phyloP scores from a whole-genome alignment of 352 stramenopile species.

The Pythium coloratum region DNA sequence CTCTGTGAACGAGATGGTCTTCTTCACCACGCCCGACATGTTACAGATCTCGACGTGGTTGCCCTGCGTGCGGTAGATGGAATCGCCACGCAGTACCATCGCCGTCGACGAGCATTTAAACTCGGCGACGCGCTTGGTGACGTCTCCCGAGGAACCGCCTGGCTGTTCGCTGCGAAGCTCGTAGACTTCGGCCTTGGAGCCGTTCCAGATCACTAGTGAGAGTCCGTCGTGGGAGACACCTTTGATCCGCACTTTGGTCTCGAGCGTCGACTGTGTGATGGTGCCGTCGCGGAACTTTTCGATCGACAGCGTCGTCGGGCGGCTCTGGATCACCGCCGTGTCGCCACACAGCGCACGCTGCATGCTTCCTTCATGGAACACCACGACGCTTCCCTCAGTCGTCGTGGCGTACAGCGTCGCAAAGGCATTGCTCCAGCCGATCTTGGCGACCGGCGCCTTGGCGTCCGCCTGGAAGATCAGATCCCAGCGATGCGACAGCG shows the following conservation, averaged over 20 bases:
- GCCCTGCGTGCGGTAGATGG: constrained; percentile 80
- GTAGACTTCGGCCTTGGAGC: constrained; percentile 86
- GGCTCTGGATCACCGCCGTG: constrained; percentile 84
- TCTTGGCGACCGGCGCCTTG: constrained; percentile 39
- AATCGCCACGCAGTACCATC: constrained; percentile 83
- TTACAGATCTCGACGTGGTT: constrained; percentile 91
- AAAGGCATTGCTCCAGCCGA: constrained; percentile 72
- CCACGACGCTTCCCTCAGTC: constrained; percentile 54
- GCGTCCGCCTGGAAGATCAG: constrained; percentile 63
- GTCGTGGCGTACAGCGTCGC: constrained; percentile 73
- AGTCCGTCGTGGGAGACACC: constrained; percentile 80
- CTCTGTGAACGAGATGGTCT: constrained; percentile 90
- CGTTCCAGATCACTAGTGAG: constrained; percentile 83
- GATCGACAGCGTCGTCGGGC: constrained; percentile 67
- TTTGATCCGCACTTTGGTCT: constrained; percentile 77
- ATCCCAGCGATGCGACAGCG: constrained; percentile 64
- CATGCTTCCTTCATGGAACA: constrained; percentile 88
- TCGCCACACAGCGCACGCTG: constrained; percentile 76
- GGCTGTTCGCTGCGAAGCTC: constrained; percentile 48
- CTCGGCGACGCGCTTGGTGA: constrained; percentile 50
- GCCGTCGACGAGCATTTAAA: constrained; percentile 78
- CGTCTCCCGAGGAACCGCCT: constrained; percentile 31
- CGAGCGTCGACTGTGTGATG: constrained; percentile 62
- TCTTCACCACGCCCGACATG: constrained; percentile 83
- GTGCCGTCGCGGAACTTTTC: constrained; percentile 78